Conservation (phyloP, 2,329 filamentous ascomycete species). For the Sporothrix luriei region DNA sequence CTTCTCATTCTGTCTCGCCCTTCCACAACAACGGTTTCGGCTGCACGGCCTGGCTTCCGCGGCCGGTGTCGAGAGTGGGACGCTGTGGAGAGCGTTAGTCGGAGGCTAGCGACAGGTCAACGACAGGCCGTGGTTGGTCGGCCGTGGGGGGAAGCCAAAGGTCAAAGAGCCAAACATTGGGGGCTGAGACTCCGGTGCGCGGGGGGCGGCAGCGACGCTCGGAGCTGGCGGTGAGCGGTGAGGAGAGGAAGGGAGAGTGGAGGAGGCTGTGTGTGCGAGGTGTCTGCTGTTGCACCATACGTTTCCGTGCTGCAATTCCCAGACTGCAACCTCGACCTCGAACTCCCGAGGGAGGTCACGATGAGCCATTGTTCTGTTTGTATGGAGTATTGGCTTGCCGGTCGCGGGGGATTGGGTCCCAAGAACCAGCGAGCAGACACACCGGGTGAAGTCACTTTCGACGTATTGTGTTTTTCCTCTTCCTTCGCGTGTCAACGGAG, state of each 20-base stretch:
- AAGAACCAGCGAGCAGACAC: neutral
- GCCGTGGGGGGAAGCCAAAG: neutral
- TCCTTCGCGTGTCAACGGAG: slow-evolving; percentile 7
- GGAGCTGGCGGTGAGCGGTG: slow-evolving; percentile 22
- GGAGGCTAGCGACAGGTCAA: slow-evolving; percentile 1
- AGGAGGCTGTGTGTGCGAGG: neutral
- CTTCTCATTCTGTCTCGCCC: neutral
- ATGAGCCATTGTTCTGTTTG: neutral
- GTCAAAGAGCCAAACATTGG: neutral
- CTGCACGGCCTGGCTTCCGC: slow-evolving; percentile 22
- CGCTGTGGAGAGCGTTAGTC: slow-evolving; percentile 3
- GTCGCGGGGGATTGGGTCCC: neutral
- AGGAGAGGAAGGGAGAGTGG: neutral
- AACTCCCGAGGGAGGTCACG: neutral
- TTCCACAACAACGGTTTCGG: slow-evolving; percentile 12
- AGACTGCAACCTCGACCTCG: too few relatives aligned
- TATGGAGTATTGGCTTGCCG: neutral
- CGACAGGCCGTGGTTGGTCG: neutral
- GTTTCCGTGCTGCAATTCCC: too few relatives aligned
- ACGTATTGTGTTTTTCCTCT: neutral
- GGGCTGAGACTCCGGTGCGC: neutral
- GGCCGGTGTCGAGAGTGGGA: slow-evolving; percentile 18
- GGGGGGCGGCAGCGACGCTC: slow-evolving; percentile 18
- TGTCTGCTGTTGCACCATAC: neutral
- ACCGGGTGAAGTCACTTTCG: too few relatives aligned